These are phyloP conservation scores for Aureobasidium sp. DNA, from an alignment of 2,329 filamentous ascomycete species.

Conservation along the genomic window DNA sequence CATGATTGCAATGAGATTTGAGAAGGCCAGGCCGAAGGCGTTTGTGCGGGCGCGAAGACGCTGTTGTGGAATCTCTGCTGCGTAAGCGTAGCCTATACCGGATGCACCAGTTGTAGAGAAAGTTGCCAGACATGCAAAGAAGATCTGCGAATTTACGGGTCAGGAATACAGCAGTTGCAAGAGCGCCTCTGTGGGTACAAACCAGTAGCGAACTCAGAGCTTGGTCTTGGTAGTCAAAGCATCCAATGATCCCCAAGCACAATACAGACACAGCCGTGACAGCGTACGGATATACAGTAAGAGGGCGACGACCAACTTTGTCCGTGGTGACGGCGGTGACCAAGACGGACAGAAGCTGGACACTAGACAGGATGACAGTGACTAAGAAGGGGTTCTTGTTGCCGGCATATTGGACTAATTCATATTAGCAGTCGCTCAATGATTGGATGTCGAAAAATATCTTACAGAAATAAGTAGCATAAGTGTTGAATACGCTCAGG, in stretches of 20 bases:
- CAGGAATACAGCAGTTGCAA: not conserved
- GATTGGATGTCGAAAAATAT: no score
- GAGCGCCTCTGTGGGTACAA: not conserved
- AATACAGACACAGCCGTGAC: slow-evolving; percentile 32
- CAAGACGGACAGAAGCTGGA: slow-evolving; percentile 39
- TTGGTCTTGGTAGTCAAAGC: slow-evolving; percentile 33
- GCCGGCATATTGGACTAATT: slow-evolving; percentile 32
- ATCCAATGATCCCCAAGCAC: slow-evolving; percentile 34
- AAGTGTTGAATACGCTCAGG: slow-evolving; percentile 34
- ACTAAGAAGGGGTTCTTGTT: slow-evolving; percentile 38
- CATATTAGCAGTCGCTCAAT: no score
- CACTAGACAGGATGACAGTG: slow-evolving; percentile 36
- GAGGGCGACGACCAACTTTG: slow-evolving; percentile 12
- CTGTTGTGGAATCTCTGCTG: slow-evolving; percentile 36
- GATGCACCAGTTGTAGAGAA: slow-evolving; percentile 38
- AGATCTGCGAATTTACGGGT: slow-evolving; percentile 19
- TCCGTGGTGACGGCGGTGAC: slow-evolving; percentile 33
- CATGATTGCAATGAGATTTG: slow-evolving; percentile 38
- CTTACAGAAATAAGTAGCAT: slow-evolving; percentile 34
- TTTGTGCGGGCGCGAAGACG: slow-evolving; percentile 36
- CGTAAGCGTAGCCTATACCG: slow-evolving; percentile 39
- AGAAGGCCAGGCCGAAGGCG: slow-evolving; percentile 34
- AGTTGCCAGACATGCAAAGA: slow-evolving; percentile 38
- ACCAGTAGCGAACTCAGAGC: slow-evolving; percentile 34
- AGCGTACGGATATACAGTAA: slow-evolving; percentile 36